Evolutionary conservation across 2,329 filamentous ascomycete genomes (phyloP), one percentile per base, ranked within the genome.

Genomic region (Pseudogymnoascus verrucosus): DNA sequence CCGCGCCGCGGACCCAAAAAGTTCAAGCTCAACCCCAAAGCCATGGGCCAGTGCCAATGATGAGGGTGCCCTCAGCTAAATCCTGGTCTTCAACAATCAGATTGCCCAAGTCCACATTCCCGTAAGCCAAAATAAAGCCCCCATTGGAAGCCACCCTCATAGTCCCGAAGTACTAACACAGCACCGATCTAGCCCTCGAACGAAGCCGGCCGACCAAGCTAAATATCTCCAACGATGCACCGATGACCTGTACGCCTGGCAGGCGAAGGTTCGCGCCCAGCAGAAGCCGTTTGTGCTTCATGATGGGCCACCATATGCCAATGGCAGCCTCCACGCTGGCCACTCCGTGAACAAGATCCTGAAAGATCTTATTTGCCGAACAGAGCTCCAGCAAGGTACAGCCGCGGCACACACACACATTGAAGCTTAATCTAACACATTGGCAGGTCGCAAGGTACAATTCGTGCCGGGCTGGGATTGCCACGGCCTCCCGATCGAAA

Each of bases 381-480:
- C 89, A 66, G 87, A 96, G 77, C 79, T 98, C 65, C 86, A 90
- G 65, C 83, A 88, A 72, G 95, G 82, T 69, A 70, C 69, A 71
- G 59, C 64, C 23, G 31, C 42, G 42, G 5, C 31, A 26, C 54
- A 37, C 60, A 51, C 42, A 11, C 37, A 8, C 42, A 10, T 21
- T 31, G 28, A 21, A 59, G 40, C 21, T 47, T 26, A 36, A 40
- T 63, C 62, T 51, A 26, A 62, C 62, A 42, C 40, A 21, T 26
- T 34, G 11, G 16, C 39, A 76, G 71, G 91, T 16, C 87, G 84
- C 69, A 82, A 85, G 66, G 87, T 98, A 36, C 81, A 86, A 40
- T 99, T 96, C 72, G 81, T 92, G 14, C 95, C 95, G 1, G 93
- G 95, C 54, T 99, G 95, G 95, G 96, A 99, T 74, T 99, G 95